These are phyloP conservation scores for Cordyceps militaris DNA, from an alignment of 2,329 filamentous ascomycete genomes.

Conservation along the genomic window DNA sequence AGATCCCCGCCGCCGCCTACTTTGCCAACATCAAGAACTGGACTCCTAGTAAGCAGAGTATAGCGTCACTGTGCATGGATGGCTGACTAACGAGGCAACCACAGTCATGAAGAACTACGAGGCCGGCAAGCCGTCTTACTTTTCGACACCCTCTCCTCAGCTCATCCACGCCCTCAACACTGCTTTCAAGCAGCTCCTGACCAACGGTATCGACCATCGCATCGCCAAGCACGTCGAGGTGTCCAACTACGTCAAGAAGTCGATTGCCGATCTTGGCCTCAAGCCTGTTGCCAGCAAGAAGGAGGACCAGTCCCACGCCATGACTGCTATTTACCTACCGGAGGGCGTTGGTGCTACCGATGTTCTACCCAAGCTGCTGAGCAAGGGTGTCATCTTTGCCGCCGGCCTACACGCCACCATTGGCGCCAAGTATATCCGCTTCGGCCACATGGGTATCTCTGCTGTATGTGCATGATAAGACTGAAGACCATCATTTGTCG, in stretches of 20 bases:
- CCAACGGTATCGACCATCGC: conserved; percentile 70
- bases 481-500: neutral
- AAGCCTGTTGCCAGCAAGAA: conserved; percentile 79
- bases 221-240: conserved; percentile 74
- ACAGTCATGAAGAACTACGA: conserved; percentile 98
- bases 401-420: conserved; percentile 96
- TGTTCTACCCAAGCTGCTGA: conserved; percentile 74
- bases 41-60: conserved; percentile 64
- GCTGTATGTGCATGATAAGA: conserved; percentile 46
- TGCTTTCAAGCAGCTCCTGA: conserved; percentile 75
- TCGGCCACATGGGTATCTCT: conserved; percentile 97
- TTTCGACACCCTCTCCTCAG: conserved; percentile 92
- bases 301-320: conserved; percentile 89
- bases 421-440: conserved; percentile 84
- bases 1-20: conserved; percentile 77
- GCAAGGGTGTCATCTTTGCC: conserved; percentile 88
- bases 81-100: neutral
- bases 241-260: conserved; percentile 81
- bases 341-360: conserved; percentile 75
- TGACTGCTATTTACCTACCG: conserved; percentile 96
- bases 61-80: neutral
- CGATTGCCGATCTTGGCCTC: conserved; percentile 71
- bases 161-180: conserved; percentile 90
- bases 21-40: conserved; percentile 97
- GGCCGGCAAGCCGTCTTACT: conserved; percentile 94